phyloP scores from a whole-genome alignment of 208 protist genomes.

The Leishmania aethiopica region DNA sequence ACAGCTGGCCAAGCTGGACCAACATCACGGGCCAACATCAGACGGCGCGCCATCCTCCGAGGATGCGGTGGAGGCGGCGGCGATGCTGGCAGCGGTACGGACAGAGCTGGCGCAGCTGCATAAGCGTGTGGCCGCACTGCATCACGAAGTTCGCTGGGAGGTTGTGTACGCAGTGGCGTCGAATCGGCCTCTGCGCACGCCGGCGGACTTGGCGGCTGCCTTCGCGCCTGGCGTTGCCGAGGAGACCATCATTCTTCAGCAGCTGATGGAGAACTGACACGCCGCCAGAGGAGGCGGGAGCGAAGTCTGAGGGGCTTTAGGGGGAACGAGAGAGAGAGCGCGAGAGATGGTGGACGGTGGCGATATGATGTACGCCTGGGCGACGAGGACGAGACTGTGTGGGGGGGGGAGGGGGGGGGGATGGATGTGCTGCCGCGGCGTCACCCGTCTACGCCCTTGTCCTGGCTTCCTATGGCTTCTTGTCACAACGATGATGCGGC shows the following conservation, averaged over 20 bases:
- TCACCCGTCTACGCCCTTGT: neutral
- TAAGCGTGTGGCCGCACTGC: constrained; percentile 19
- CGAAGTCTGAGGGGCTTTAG: neutral
- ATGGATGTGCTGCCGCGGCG: neutral
- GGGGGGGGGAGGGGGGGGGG: neutral
- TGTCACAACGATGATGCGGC: neutral
- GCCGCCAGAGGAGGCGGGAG: neutral
- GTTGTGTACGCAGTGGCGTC: constrained; percentile 60
- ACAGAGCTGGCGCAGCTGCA: constrained; percentile 13
- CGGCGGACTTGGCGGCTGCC: constrained; percentile 54
- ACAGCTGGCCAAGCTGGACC: constrained; percentile 5
- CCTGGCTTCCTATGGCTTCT: neutral
- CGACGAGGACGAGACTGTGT: neutral
- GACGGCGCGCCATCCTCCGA: neutral
- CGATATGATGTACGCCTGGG: neutral
- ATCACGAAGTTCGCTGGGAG: constrained; percentile 53
- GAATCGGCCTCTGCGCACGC: constrained; percentile 49
- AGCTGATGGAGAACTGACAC: constrained; percentile 53
- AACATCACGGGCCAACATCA: neutral
- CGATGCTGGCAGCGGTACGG: neutral
- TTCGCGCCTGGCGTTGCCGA: constrained; percentile 64
- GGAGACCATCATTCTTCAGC: constrained; percentile 77
- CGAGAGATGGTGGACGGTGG: neutral
- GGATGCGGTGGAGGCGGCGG: neutral
- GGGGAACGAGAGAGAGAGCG: neutral